These are phyloP conservation scores for Mycena chlorophos DNA, from an alignment of 768 basidiomycete species.

Conservation along the genomic window DNA sequence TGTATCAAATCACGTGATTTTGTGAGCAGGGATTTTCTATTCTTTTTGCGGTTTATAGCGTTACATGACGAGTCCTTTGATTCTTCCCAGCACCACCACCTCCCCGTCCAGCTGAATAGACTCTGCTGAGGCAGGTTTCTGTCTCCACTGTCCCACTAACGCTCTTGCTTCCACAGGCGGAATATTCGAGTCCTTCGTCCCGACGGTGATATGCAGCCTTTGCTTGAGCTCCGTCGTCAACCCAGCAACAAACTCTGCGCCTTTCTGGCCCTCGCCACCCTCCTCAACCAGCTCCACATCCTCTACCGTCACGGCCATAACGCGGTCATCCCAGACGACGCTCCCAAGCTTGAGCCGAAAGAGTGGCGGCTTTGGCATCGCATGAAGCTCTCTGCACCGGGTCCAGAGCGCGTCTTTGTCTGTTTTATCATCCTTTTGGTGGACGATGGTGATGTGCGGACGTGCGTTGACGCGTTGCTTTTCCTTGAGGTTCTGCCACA, in stretches of 20 bases:
- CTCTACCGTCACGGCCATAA: slow-evolving; percentile 80
- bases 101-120: not conserved
- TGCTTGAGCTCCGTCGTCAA: slow-evolving; percentile 49
- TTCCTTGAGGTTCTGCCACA: slow-evolving; percentile 52
- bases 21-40: not conserved
- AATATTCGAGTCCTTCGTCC: slow-evolving; percentile 56
- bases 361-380: slow-evolving; percentile 34
- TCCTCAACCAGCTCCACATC: slow-evolving; percentile 40
- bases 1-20: too few species aligned
- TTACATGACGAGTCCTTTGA: not conserved
- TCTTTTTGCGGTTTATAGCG: not conserved
- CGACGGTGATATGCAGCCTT: slow-evolving; percentile 84
- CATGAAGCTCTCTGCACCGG: slow-evolving; percentile 47
- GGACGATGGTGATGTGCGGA: slow-evolving; percentile 89
- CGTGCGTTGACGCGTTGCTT: slow-evolving; percentile 49
- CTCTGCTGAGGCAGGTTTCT: not conserved
- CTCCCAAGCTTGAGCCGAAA: slow-evolving; percentile 63
- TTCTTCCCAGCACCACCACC: not conserved
- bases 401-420: slow-evolving; percentile 42
- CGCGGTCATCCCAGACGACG: slow-evolving; percentile 72
- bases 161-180: slow-evolving; percentile 67
- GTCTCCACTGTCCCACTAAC: slow-evolving; percentile 58
- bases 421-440: slow-evolving; percentile 46
- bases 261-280: slow-evolving; percentile 36
- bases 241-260: slow-evolving; percentile 45